Conservation (phyloP, 2,329 filamentous ascomycete species). For the Apiospora kogelbergensis region DNA sequence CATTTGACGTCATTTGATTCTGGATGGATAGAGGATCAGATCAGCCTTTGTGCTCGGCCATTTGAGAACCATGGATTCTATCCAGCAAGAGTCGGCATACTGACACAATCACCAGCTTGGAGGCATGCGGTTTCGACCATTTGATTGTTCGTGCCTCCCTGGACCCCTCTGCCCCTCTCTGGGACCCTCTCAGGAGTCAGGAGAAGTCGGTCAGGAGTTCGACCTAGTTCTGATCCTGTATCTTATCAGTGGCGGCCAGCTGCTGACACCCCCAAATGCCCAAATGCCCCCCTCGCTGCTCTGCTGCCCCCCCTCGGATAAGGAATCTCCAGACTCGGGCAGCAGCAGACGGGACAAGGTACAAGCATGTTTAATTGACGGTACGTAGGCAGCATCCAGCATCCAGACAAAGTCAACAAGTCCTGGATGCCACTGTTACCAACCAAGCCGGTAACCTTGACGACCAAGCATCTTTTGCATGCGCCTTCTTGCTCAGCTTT, state of each 20-base stretch:
- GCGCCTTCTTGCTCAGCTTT: neutral
- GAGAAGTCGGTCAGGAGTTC: slow-evolving; percentile 5
- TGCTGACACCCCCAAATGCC: neutral
- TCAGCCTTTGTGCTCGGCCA: neutral
- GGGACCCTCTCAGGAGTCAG: neutral
- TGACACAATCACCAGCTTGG: neutral
- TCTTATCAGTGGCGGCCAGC: slow-evolving; percentile 3
- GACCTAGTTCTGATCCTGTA: neutral
- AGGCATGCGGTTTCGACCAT: neutral
- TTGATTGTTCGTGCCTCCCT: neutral
- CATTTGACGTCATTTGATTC: neutral
- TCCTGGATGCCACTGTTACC: neutral
- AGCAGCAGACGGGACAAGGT: neutral
- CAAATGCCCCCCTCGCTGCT: neutral
- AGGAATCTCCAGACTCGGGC: neutral
- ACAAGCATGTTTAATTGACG: neutral
- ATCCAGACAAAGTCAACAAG: neutral
- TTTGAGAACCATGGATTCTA: neutral
- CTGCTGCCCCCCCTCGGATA: neutral
- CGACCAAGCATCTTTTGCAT: slow-evolving; percentile 1
- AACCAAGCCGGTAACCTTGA: slow-evolving; percentile 4
- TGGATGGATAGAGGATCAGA: neutral
- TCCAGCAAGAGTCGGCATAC: neutral
- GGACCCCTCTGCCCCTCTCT: neutral
- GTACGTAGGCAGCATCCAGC: slow-evolving; percentile 2